Evolutionary conservation across 345 rosid genomes (phyloP).

Genomic region (Anastatica hierochuntica): DNA sequence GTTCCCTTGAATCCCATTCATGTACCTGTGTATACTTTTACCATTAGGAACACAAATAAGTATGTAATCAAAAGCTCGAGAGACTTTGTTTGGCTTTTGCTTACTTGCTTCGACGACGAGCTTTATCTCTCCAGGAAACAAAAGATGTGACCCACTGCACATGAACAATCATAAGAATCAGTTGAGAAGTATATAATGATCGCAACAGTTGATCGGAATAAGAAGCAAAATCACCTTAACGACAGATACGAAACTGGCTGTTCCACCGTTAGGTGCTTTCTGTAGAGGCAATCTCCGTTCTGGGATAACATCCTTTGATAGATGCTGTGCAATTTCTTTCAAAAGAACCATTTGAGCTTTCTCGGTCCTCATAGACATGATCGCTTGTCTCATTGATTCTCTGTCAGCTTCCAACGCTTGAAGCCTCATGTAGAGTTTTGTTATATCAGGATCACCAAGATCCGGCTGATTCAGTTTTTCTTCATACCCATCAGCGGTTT

Average conservation of each 20-base stretch:
- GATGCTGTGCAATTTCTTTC: slow-evolving; percentile 95
- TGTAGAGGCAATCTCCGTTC: slow-evolving; percentile 39
- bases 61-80: neutral
- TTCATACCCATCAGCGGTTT: slow-evolving; percentile 32
- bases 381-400: slow-evolving; percentile 94
- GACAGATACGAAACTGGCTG: slow-evolving; percentile 45
- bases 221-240: slow-evolving; percentile 50
- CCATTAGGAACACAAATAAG: slow-evolving; percentile 1
- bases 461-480: slow-evolving; percentile 39
- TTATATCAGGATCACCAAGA: slow-evolving; percentile 60
- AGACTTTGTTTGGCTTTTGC: slow-evolving; percentile 26
- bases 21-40: slow-evolving; percentile 47
- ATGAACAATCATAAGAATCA: neutral
- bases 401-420: slow-evolving; percentile 97
- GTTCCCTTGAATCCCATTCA: slow-evolving; percentile 47
- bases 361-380: slow-evolving; percentile 90
- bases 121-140: slow-evolving; percentile 71
- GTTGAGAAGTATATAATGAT: neutral
- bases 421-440: slow-evolving; percentile 78
- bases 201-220: neutral
- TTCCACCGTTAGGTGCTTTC: slow-evolving; percentile 38
- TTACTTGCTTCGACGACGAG: slow-evolving; percentile 78
- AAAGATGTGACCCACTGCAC: slow-evolving; percentile 68
- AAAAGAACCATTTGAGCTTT: slow-evolving; percentile 78
- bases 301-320: slow-evolving; percentile 60